phyloP scores from a whole-genome alignment of 176 grass and related monocot species.

The Areca catechu region DNA sequence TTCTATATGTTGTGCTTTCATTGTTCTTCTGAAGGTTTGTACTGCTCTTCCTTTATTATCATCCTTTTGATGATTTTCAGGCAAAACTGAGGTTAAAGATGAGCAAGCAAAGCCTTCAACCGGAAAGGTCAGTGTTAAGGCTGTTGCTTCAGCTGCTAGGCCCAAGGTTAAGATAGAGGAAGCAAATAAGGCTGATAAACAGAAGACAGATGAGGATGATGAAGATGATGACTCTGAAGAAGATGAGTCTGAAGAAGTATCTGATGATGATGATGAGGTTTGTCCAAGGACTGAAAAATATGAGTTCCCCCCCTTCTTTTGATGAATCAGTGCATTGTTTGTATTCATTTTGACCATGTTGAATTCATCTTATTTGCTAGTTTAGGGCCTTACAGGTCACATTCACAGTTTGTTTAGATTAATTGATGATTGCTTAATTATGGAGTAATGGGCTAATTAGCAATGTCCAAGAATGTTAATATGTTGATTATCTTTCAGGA shows the following conservation, averaged over 20 bases:
- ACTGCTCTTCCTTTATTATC: background rate
- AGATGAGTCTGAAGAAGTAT: slow-evolving; percentile 24
- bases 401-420: too few relatives aligned
- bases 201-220: slow-evolving; percentile 13
- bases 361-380: too few relatives aligned
- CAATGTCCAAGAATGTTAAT: too few relatives aligned
- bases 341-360: too few relatives aligned
- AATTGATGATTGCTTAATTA: too few relatives aligned
- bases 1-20: too few relatives aligned
- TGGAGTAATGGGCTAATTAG: too few relatives aligned
- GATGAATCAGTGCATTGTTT: background rate
- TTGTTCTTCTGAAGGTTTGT: too few relatives aligned
- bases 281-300: background rate
- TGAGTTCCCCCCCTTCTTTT: background rate
- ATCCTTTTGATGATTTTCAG: slow-evolving; percentile 13
- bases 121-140: slow-evolving; percentile 16
- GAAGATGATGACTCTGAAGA: slow-evolving; percentile 30
- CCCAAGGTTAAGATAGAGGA: slow-evolving; percentile 21
- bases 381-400: too few relatives aligned
- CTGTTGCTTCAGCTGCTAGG: slow-evolving; percentile 25
- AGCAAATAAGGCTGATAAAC: slow-evolving; percentile 17
- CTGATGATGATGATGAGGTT: slow-evolving; percentile 21
- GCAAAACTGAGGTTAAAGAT: slow-evolving; percentile 35
- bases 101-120: slow-evolving; percentile 18
- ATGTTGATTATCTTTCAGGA: slow-evolving; percentile 5